Evolutionary conservation across 495 filamentous ascomycete genomes (phyloP).

Genomic region (Neurospora sp.): DNA sequence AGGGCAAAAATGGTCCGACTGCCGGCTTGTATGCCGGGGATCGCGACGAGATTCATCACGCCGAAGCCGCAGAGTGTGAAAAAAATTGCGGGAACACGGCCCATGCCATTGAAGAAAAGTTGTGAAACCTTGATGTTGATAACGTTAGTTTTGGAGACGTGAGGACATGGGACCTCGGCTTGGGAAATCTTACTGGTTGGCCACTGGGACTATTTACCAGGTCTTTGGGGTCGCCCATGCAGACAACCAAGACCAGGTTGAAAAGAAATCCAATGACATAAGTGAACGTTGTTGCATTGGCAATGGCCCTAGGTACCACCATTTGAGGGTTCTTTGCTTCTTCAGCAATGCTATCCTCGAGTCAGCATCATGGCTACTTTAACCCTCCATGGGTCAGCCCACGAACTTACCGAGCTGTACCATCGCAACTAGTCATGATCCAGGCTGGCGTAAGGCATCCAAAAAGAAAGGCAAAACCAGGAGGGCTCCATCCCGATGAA

Average conservation of each 20-base stretch:
- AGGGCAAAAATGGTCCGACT: slow-evolving; percentile 54
- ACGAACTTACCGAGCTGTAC: slow-evolving; percentile 19
- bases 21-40: slow-evolving; percentile 54
- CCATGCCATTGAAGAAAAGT: slow-evolving; percentile 53
- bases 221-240: slow-evolving; percentile 43
- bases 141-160: not conserved
- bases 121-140: slow-evolving; percentile 35
- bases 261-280: slow-evolving; percentile 52
- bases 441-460: slow-evolving; percentile 61
- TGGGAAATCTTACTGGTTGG: slow-evolving; percentile 36
- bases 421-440: slow-evolving; percentile 42
- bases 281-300: slow-evolving; percentile 48
- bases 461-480: slow-evolving; percentile 59
- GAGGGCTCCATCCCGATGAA: slow-evolving; percentile 51
- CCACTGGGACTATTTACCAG: slow-evolving; percentile 38
- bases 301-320: slow-evolving; percentile 52
- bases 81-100: slow-evolving; percentile 47
- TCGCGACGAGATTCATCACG: slow-evolving; percentile 49
- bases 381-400: not conserved
- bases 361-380: not conserved
- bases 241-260: slow-evolving; percentile 53
- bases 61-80: slow-evolving; percentile 51
- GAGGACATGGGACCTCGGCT: not conserved
- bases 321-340: slow-evolving; percentile 50
- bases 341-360: slow-evolving; percentile 39